Evolutionary conservation across 2,329 filamentous ascomycete species (phyloP).

Genomic region (Sclerotinia spermophila): DNA sequence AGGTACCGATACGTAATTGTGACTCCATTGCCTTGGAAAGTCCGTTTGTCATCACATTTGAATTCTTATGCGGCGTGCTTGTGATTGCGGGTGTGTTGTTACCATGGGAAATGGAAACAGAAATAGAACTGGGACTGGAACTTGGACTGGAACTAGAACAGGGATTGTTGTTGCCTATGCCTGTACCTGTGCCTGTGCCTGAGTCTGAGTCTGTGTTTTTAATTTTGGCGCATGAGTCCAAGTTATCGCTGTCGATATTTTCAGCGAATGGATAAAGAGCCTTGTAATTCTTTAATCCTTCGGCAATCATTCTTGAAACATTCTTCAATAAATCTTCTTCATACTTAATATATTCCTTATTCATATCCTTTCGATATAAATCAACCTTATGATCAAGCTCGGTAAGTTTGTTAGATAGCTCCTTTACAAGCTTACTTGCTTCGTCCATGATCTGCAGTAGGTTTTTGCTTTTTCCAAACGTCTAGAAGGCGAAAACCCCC

Average conservation of each 20-base stretch:
- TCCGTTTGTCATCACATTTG: conserved; percentile 12
- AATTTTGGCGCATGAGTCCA: conserved; percentile 27
- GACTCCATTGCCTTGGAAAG: not conserved
- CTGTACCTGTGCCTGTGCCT: not conserved
- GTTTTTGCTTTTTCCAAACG: not conserved
- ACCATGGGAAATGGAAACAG: not conserved
- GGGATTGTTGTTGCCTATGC: not conserved
- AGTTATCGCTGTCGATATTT: conserved; percentile 12
- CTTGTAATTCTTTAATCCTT: conserved; percentile 28
- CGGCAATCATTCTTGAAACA: conserved; percentile 43
- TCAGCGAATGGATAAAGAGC: conserved; percentile 28
- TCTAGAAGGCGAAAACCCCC: not conserved
- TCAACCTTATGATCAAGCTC: conserved; percentile 56
- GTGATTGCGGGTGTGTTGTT: not conserved
- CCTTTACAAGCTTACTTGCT: conserved; percentile 43
- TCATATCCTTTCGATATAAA: conserved; percentile 54
- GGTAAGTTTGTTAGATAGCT: conserved; percentile 39
- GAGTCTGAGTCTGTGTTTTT: not conserved
- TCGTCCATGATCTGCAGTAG: conserved; percentile 43
- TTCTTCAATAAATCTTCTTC: conserved; percentile 49
- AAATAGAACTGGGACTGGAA: not conserved
- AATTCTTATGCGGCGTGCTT: not conserved
- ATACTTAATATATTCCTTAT: conserved; percentile 54
- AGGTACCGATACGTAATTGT: conserved; percentile 8
- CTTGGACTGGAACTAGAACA: not conserved